Evolutionary conservation across 495 filamentous ascomycete species (phyloP).

Genomic region (Pseudotulostoma volvatum): DNA sequence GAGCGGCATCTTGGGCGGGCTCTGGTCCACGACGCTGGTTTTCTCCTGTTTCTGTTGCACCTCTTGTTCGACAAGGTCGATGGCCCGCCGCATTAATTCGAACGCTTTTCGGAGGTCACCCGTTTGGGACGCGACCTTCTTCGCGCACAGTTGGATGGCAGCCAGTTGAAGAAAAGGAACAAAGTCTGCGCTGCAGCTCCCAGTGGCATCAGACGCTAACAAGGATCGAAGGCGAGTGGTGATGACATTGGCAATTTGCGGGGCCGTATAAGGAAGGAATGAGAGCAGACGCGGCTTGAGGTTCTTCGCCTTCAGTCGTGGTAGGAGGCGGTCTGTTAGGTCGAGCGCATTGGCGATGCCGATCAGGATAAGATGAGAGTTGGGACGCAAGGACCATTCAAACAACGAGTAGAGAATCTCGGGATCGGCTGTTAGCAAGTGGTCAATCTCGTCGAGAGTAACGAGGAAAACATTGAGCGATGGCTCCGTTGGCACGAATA

Average conservation of each 20-base stretch:
- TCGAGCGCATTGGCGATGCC: constrained; percentile 97
- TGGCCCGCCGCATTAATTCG: constrained; percentile 75
- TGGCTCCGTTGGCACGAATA: constrained; percentile 46
- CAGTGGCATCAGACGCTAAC: constrained; percentile 30
- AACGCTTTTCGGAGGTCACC: constrained; percentile 93
- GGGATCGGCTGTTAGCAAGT: constrained; percentile 70
- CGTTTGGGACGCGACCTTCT: constrained; percentile 84
- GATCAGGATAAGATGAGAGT: constrained; percentile 65
- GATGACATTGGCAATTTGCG: constrained; percentile 79
- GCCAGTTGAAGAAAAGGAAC: constrained; percentile 84
- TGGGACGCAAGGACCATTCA: constrained; percentile 71
- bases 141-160: constrained; percentile 80
- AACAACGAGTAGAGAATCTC: constrained; percentile 82
- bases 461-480: constrained; percentile 49
- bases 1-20: constrained; percentile 40
- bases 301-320: constrained; percentile 80
- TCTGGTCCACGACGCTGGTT: constrained; percentile 14
- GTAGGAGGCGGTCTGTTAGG: constrained; percentile 85
- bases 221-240: constrained; percentile 66
- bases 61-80: constrained; percentile 81
- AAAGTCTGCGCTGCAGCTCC: constrained; percentile 32
- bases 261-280: constrained; percentile 79
- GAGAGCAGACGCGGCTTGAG: constrained; percentile 79
- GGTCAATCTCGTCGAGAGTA: constrained; percentile 87
- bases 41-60: constrained; percentile 33